A percentile compares a stretch with the other conserved stretches of the same genome.
Evolutionary conservation across 257 asterid species (phyloP).

Genomic region (Solanum pimpinellifolium): DNA sequence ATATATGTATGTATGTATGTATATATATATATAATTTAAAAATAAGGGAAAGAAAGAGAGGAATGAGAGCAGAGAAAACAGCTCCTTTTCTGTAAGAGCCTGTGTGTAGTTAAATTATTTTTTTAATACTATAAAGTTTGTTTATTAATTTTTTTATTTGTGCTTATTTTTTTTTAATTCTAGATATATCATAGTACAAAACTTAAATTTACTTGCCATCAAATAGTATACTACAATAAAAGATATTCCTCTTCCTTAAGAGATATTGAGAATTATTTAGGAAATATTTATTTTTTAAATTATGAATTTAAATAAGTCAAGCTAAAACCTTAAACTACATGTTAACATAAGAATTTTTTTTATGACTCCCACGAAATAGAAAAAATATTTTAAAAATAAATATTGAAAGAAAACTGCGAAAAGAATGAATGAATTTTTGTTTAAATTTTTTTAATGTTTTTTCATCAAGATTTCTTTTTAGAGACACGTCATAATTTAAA

Average conservation of each 20-base stretch:
- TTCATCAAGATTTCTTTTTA: neutral
- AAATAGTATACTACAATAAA: neutral
- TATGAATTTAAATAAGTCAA: neutral
- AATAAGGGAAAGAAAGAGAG: neutral
- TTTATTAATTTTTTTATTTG: neutral
- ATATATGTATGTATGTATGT: too few species aligned
- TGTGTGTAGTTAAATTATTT: neutral
- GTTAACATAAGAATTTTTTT: neutral
- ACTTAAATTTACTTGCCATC: neutral
- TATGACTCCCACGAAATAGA: neutral
- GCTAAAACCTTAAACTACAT: neutral
- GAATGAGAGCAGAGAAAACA: neutral
- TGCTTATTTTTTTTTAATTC: neutral
- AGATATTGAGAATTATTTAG: neutral
- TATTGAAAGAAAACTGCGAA: neutral
- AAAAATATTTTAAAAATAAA: neutral
- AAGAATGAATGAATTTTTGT: fast-evolving
- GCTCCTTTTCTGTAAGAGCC: neutral
- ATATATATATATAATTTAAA: too few species aligned
- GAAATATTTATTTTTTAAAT: neutral
- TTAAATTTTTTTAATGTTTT: neutral
- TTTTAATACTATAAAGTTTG: neutral
- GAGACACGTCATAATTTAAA: neutral
- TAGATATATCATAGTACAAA: neutral
- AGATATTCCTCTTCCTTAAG: neutral